Base-by-base conservation (phyloP, 768 basidiomycete species). In the Trametes punicea region DNA sequence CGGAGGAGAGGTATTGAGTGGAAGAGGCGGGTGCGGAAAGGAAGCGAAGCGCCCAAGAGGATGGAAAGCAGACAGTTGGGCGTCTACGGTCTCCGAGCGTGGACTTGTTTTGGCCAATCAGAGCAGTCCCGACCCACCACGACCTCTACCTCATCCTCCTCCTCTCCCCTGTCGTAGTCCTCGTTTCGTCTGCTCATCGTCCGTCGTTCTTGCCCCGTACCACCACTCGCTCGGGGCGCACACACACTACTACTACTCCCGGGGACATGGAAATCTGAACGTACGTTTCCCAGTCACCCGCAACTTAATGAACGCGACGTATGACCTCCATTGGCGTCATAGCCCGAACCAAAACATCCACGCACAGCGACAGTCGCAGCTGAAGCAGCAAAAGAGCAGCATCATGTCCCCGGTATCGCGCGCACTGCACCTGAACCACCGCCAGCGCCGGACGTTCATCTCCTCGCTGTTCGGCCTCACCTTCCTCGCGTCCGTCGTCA, bases 391-490 rank as follows among this genome's bases (percentile, higher is more conserved):
- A 40, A 51, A 42, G 41, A 71, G 49, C 72, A 84, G 74, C 70
- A 87, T 86, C 8, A 8, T 13, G 2, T 36, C 7, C 34, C n/a
- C 79, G 71, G 73, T 78, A 57, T 63, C 79, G 65, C 78, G 78
- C 78, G 71, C 77, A 49, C 60, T 87, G 62, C 83, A 83, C 60
- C 73, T 85, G 61, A 81, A 80, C 58, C 65, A 67, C 57, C 73
- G 67, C 56, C 82, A 82, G 68, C 81, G 82, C 48, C 88, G 90
- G 68, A 81, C 81, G 62, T 78, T 90, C 73, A 76, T 90, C 59
- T 84, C 91, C 7, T 81, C 86, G 30, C 83, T 93, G 61, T 93
- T 93, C 68, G 84, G 81, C 64, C 71, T 89, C 64, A 93, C 90
- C 3, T 90, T 89, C 70, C 72, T 90, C 69, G 88, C 87, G 23